Percentiles rank a stretch among this genome's conserved stretches.
Evolutionary conservation across 768 basidiomycete species (phyloP).

Genomic region (Pulveroboletus ravenelii): DNA sequence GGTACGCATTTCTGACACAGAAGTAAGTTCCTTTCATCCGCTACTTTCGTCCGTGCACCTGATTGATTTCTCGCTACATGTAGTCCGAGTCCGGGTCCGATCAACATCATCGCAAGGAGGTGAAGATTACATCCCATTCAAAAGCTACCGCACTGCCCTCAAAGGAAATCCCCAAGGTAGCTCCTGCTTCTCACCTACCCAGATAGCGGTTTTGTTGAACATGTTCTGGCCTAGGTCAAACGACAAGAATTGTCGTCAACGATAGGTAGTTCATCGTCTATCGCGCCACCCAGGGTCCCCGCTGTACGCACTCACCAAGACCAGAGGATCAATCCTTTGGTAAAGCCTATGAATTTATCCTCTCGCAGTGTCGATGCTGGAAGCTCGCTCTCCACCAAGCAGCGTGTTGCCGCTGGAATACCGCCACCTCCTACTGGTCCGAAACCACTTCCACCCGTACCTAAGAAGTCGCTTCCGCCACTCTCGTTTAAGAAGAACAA

Average conservation of each 20-base stretch:
- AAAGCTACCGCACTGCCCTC: background rate
- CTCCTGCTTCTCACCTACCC: background rate
- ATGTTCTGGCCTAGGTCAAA: slow-evolving; percentile 4
- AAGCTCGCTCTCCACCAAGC: slow-evolving; percentile 47
- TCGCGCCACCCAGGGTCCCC: slow-evolving; percentile 14
- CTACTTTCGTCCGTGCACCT: background rate
- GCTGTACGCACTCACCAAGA: slow-evolving; percentile 28
- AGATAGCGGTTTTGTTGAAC: background rate
- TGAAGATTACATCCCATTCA: background rate
- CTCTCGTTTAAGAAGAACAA: slow-evolving; percentile 45
- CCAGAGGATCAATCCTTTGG: slow-evolving; percentile 27
- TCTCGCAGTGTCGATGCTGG: slow-evolving; percentile 22
- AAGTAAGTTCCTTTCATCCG: slow-evolving; percentile 7
- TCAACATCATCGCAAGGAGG: background rate
- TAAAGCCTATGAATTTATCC: slow-evolving; percentile 28
- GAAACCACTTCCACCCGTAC: slow-evolving; percentile 27
- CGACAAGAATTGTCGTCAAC: slow-evolving; percentile 4
- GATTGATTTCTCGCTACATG: background rate
- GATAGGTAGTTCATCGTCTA: background rate
- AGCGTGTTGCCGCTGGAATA: slow-evolving; percentile 41
- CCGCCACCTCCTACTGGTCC: slow-evolving; percentile 32
- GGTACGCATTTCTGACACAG: slow-evolving; percentile 1
- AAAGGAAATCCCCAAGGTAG: slow-evolving; percentile 14
- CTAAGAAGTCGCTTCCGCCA: slow-evolving; percentile 25
- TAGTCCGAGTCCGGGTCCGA: slow-evolving; percentile 20